phyloP scores from a whole-genome alignment of 495 filamentous ascomycete species.

The Neurospora sp. region DNA sequence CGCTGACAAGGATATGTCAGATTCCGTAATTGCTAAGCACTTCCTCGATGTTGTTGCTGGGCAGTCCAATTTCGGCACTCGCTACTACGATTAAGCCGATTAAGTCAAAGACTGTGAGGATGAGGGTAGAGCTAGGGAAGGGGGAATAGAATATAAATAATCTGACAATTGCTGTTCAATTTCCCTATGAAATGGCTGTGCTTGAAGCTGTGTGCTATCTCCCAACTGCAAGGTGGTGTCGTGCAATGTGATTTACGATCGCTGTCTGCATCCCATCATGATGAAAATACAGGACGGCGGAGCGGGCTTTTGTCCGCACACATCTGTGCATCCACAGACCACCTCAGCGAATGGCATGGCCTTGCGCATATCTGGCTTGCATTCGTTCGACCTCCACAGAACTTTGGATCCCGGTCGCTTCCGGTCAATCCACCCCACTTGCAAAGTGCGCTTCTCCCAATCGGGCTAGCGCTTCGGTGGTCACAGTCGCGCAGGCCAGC shows the following conservation, averaged over 20 bases:
- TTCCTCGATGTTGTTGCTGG: conserved; percentile 52
- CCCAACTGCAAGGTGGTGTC: not conserved
- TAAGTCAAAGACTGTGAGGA: not conserved
- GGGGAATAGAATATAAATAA: not conserved
- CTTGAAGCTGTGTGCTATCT: not conserved
- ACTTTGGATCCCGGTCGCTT: not conserved
- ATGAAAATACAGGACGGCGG: not conserved
- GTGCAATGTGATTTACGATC: not conserved
- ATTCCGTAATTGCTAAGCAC: conserved; percentile 42
- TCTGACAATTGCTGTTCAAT: not conserved
- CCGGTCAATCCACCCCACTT: not conserved
- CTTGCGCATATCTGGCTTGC: not conserved
- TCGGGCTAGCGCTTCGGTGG: conserved; percentile 1
- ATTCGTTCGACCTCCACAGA: not conserved
- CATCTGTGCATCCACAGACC: not conserved
- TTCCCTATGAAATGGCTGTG: not conserved
- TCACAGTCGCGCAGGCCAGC: conserved; percentile 2
- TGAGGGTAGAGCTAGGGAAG: not conserved
- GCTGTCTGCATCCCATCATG: not conserved
- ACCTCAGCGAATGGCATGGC: not conserved
- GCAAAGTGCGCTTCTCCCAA: not conserved
- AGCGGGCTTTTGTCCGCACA: not conserved
- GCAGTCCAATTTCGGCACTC: conserved; percentile 44
- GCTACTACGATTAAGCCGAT: not conserved
- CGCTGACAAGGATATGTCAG: conserved; percentile 8